These are phyloP conservation scores for Colletotrichum paranaense DNA, from an alignment of 2,329 filamentous ascomycete genomes.

Conservation along the genomic window DNA sequence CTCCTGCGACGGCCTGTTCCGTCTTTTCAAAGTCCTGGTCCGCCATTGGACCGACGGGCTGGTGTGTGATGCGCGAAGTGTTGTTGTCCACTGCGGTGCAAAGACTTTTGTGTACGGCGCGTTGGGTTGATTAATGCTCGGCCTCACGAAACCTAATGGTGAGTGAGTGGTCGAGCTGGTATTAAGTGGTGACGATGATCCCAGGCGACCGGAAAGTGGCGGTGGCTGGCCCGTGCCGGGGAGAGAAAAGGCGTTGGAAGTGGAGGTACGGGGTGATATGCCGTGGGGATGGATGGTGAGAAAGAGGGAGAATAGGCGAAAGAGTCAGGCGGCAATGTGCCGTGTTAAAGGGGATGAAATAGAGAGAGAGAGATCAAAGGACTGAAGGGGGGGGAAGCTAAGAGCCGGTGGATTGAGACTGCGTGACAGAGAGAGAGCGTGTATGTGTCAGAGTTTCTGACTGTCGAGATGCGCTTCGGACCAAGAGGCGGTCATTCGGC, in stretches of 20 bases:
- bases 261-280: slow-evolving; percentile 16
- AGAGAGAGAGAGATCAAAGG: not conserved
- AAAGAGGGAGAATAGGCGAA: not conserved
- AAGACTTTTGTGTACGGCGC: not conserved
- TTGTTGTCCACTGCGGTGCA: not conserved
- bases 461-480: slow-evolving; percentile 3
- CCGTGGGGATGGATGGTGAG: not conserved
- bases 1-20: slow-evolving; percentile 43
- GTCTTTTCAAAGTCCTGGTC: slow-evolving; percentile 43
- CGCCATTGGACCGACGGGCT: slow-evolving; percentile 40
- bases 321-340: not conserved
- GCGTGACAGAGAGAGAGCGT: not conserved
- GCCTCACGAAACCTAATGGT: not conserved
- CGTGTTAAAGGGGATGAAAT: slow-evolving; percentile 12
- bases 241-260: slow-evolving; percentile 3
- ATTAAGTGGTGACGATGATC: slow-evolving; percentile 6
- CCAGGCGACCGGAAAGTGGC: slow-evolving; percentile 28
- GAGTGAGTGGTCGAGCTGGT: not conserved
- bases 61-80: not conserved
- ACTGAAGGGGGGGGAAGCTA: not conserved
- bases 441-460: not conserved
- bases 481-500: slow-evolving; percentile 14
- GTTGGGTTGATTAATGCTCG: not conserved
- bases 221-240: slow-evolving; percentile 30
- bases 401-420: not conserved